Percentiles rank a stretch among this genome's conserved stretches.
phyloP scores from a whole-genome alignment of 176 grass and related monocot species.

The Oryza coarctata region DNA sequence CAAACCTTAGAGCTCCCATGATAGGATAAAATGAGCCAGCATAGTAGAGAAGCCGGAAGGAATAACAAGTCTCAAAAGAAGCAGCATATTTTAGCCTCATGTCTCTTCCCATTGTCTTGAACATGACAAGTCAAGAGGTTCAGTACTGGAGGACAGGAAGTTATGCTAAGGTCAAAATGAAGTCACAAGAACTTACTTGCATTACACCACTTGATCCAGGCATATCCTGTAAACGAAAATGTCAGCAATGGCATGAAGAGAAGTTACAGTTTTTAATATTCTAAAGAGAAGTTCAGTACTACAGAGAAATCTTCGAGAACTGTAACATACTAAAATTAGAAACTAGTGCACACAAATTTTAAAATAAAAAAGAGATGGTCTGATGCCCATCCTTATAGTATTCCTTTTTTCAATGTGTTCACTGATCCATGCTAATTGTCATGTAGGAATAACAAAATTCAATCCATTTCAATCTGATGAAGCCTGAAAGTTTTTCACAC shows the following conservation, averaged over 20 bases:
- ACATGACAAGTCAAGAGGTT: conserved; percentile 31
- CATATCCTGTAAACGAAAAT: conserved; percentile 77
- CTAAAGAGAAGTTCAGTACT: background rate
- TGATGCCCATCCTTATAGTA: background rate
- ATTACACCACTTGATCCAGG: conserved; percentile 94
- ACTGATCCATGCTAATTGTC: background rate
- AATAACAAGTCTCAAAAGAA: conserved; percentile 87
- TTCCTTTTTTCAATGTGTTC: background rate
- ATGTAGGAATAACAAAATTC: background rate
- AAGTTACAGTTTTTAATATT: background rate
- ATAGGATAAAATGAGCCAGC: conserved; percentile 89
- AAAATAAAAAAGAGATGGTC: conserved; percentile 1
- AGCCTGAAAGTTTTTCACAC: background rate
- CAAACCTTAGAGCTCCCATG: conserved; percentile 91
- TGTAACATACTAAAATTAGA: background rate
- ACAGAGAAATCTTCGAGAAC: background rate
- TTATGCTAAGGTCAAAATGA: conserved; percentile 26
- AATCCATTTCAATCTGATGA: background rate
- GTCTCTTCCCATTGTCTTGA: conserved; percentile 94
- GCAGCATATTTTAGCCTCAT: conserved; percentile 93
- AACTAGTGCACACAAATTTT: background rate
- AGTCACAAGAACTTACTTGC: conserved; percentile 63
- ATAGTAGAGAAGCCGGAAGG: conserved; percentile 85
- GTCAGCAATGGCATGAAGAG: background rate
- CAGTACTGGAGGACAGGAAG: background rate